Evolutionary conservation across 768 basidiomycete species (phyloP), one percentile per base, ranked within the genome.

Genomic region (Tricholoma matsutake): DNA sequence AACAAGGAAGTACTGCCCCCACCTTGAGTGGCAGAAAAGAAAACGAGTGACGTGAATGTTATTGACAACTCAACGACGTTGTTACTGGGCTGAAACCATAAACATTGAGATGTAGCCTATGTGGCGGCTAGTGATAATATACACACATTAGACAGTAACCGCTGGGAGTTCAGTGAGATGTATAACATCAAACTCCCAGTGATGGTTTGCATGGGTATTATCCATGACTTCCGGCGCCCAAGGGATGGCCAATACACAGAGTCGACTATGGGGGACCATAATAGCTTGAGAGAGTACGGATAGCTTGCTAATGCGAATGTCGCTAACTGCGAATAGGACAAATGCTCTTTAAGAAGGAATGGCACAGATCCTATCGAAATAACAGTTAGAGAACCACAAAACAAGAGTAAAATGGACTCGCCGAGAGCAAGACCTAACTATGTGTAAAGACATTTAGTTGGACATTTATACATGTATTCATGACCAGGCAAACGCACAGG

Each of bases 141-240:
- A 69, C 77, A 65, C 68, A 96, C 95, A 68, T 91, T 83, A 60
- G 90, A 85, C 73, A 97, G 82, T 64, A 96, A 77, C 64, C 82
- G 83, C 68, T 94, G 82, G 6, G 89, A 87, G 65, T 89, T 86
- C 58, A 83, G 71, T 5, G 91, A 90, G 62, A 93, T 87, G 67
- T 86, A 87, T 37, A 92, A 68, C 90, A 93, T 92, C 61, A 94
- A 76, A 43, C 83, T 79, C 43, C 94, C 97, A 54, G 98, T 91
- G 64, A 94, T 86, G 32, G 88, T 72, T 72, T 99, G 97, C 83
- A 99, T 97, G 47, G 97, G 97, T 63, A 98, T 89, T 66, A 99
- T 98, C 97, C 97, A 99, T 63, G 93, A 95, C 75, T 98, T 99
- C 64, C 97, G 83, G 54, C 97, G 88, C n/a, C 97, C 97, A 63